phyloP scores from a whole-genome alignment of 2,329 filamentous ascomycete genomes.

The Trichoderma afroharzianum region DNA sequence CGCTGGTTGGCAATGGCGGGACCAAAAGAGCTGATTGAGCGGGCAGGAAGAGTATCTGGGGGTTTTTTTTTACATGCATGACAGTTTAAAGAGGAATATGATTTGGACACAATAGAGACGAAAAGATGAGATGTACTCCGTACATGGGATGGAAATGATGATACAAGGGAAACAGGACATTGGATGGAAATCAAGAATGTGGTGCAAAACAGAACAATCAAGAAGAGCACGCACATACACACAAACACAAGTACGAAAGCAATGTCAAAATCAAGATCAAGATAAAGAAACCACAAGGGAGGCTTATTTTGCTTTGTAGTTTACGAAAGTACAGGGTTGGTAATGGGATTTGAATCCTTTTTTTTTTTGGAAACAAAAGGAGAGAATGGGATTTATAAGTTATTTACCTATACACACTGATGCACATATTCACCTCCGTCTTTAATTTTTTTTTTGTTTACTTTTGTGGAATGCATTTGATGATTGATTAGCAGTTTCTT shows the following conservation, averaged over 20 bases:
- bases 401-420: not conserved
- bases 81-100: not conserved
- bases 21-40: not conserved
- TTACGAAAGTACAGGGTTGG: not conserved
- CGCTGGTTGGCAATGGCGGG: constrained; percentile 8
- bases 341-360: not conserved
- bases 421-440: not conserved
- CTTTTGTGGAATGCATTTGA: too few relatives aligned
- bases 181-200: not conserved
- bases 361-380: not conserved
- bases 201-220: not conserved
- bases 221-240: not conserved
- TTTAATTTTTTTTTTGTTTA: not conserved
- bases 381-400: not conserved
- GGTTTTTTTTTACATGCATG: not conserved
- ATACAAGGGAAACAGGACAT: not conserved
- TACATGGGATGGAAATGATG: not conserved
- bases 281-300: not conserved
- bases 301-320: not conserved
- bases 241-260: not conserved
- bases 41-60: not conserved
- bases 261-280: not conserved
- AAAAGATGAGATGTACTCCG: not conserved
- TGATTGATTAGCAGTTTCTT: too few relatives aligned
- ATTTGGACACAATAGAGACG: not conserved